Conservation (phyloP, 768 basidiomycete species). For the Suillus alpinus region DNA sequence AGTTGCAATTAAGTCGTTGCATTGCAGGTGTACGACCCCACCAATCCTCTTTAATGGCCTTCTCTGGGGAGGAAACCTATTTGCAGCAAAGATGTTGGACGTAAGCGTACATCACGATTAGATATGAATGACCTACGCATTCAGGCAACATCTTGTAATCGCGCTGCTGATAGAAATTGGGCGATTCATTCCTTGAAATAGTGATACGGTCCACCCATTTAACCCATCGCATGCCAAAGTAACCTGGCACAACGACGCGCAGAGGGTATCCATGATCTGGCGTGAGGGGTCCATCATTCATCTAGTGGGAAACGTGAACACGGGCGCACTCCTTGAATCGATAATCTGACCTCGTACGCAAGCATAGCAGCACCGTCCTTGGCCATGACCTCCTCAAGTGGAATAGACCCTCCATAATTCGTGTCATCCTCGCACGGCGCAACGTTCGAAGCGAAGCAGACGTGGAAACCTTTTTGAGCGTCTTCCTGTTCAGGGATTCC, state of each 20-base stretch:
- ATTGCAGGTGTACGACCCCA: constrained; percentile 61
- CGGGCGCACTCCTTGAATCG: neutral
- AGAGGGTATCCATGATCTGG: constrained; percentile 65
- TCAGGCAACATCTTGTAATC: constrained; percentile 69
- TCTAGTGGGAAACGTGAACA: constrained; percentile 30
- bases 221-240: constrained; percentile 69
- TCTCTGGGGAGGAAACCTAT: constrained; percentile 25
- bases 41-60: constrained; percentile 25
- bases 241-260: constrained; percentile 67
- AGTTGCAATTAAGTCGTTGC: constrained; percentile 59
- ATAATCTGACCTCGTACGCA: constrained; percentile 51
- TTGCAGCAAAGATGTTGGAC: neutral
- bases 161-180: constrained; percentile 68
- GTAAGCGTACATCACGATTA: neutral
- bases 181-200: constrained; percentile 51
- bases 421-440: constrained; percentile 60
- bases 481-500: constrained; percentile 32
- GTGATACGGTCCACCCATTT: constrained; percentile 71
- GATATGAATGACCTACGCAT: constrained; percentile 25
- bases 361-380: constrained; percentile 52
- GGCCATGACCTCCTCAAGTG: constrained; percentile 48
- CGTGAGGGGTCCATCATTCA: constrained; percentile 59
- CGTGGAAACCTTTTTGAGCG: constrained; percentile 38
- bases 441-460: constrained; percentile 59
- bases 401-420: constrained; percentile 64